These are phyloP conservation scores for Pestalotiopsis sp. DNA, from an alignment of 2,329 filamentous ascomycete species.

Conservation along the genomic window DNA sequence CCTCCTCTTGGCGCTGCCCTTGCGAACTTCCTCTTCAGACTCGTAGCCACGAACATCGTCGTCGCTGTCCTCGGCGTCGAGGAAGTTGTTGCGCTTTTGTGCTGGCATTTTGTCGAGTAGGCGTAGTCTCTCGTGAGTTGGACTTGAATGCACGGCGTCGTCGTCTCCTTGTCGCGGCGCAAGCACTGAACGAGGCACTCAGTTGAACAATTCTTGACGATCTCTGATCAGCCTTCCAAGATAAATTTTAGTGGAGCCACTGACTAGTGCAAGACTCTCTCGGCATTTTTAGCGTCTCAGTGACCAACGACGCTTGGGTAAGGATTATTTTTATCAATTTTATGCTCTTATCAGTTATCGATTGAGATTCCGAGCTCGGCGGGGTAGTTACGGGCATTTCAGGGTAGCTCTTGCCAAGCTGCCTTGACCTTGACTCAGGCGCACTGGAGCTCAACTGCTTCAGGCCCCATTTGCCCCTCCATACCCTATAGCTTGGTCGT, in stretches of 20 bases:
- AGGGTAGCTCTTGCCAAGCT: background rate
- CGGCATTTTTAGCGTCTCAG: background rate
- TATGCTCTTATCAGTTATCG: conserved; percentile 8
- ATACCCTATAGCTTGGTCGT: background rate
- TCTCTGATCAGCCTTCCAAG: background rate
- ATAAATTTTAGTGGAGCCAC: conserved; percentile 6
- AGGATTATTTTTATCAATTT: conserved; percentile 1
- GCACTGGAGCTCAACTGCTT: background rate
- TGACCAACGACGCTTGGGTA: conserved; percentile 4
- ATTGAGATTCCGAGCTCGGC: conserved; percentile 15
- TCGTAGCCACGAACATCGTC: conserved; percentile 65
- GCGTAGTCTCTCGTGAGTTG: background rate
- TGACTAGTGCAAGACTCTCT: background rate
- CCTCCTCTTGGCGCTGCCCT: conserved; percentile 63
- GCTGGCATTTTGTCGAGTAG: conserved; percentile 55
- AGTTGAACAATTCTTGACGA: background rate
- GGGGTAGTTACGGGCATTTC: conserved; percentile 5
- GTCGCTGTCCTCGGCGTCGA: conserved; percentile 63
- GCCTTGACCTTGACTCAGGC: background rate
- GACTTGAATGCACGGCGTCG: background rate
- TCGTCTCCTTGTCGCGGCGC: background rate
- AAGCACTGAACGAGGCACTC: background rate
- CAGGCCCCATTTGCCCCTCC: conserved; percentile 4
- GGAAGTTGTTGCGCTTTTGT: conserved; percentile 73
- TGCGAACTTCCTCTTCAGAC: conserved; percentile 68